Conservation (phyloP, 345 rosid species). For the Salix viminalis region DNA sequence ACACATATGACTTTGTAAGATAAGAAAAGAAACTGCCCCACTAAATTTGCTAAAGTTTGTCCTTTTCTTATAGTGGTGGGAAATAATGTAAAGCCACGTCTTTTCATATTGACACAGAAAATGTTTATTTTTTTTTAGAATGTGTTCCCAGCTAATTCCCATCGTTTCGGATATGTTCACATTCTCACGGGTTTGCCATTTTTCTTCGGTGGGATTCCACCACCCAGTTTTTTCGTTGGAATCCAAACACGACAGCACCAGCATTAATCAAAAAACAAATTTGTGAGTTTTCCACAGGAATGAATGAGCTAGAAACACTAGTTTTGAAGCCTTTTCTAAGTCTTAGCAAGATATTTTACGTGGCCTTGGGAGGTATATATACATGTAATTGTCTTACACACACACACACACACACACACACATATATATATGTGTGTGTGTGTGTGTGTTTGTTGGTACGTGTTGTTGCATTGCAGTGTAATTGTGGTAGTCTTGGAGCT, state of each 20-base stretch:
- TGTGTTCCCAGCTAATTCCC: neutral
- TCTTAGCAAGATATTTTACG: neutral
- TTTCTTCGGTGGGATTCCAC: conserved; percentile 13
- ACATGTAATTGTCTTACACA: too few relatives aligned
- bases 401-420: too few relatives aligned
- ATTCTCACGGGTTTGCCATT: neutral
- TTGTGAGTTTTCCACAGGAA: neutral
- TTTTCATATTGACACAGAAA: neutral
- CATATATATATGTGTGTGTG: too few relatives aligned
- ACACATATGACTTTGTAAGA: too few relatives aligned
- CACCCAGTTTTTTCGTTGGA: conserved; percentile 4
- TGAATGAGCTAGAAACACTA: too few relatives aligned
- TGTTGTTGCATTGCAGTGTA: conserved; percentile 37
- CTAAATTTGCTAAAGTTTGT: too few relatives aligned
- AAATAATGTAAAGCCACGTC: neutral
- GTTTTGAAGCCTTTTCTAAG: neutral
- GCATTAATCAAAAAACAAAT: neutral
- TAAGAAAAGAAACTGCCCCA: too few relatives aligned
- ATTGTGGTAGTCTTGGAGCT: conserved; percentile 78
- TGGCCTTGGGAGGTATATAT: too few relatives aligned
- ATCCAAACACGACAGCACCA: conserved; percentile 18
- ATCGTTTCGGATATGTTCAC: neutral
- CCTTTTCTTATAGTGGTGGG: neutral
- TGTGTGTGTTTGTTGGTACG: neutral
- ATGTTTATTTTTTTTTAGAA: neutral